Evolutionary conservation across 225 moss, liverwort and hornwort genomes (phyloP).

Genomic region (Polytrichum commune): DNA sequence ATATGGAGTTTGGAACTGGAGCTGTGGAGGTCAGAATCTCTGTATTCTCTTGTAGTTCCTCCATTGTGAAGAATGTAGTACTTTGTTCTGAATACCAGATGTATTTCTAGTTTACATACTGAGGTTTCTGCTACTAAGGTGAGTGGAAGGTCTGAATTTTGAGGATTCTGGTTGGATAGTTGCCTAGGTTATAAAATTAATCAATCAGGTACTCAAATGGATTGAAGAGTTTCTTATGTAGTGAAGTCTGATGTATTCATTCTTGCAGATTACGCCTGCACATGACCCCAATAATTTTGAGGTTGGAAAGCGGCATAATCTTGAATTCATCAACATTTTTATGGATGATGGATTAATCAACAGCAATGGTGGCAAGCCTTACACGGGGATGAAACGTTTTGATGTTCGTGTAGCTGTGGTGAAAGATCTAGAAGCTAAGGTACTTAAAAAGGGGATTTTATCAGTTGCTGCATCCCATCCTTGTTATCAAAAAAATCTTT

Average conservation of each 20-base stretch:
- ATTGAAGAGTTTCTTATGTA: no score
- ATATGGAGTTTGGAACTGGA: slow-evolving; percentile 93
- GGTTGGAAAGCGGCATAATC: slow-evolving; percentile 77
- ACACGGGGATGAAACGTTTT: slow-evolving; percentile 76
- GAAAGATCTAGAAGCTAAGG: slow-evolving; percentile 69
- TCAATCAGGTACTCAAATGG: no score
- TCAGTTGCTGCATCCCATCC: no score
- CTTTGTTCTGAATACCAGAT: no score
- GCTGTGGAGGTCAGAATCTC: slow-evolving; percentile 66
- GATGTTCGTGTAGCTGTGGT: slow-evolving; percentile 77
- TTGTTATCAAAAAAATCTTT: no score
- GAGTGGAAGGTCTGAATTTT: no score
- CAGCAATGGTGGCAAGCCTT: slow-evolving; percentile 76
- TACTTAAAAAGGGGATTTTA: neutral
- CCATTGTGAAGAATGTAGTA: no score
- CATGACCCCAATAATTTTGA: slow-evolving; percentile 92
- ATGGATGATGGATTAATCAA: slow-evolving; percentile 90
- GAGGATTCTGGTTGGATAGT: no score
- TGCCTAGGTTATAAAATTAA: no score
- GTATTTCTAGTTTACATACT: no score
- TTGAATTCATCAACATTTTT: slow-evolving; percentile 87
- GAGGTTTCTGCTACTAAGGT: no score
- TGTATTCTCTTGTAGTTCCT: no score
- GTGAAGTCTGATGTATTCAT: neutral
- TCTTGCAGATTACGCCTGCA: slow-evolving; percentile 83